These are phyloP conservation scores for Daedaleopsis sinensis DNA, from an alignment of 768 basidiomycete species.

Conservation along the genomic window DNA sequence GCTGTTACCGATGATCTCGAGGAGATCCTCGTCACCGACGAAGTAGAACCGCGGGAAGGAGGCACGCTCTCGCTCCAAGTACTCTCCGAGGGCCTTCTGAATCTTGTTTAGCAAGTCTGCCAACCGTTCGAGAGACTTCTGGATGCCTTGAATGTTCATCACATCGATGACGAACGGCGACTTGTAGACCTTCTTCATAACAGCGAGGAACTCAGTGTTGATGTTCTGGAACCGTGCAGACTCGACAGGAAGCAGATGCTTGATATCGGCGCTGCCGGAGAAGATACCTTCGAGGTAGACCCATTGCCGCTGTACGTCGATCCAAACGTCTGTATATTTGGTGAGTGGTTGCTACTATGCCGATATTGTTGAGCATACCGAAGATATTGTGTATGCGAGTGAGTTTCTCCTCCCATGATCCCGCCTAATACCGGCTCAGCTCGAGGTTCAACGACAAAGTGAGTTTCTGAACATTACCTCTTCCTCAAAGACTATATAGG, in stretches of 20 bases:
- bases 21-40: conserved; percentile 96
- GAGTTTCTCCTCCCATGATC: conserved; percentile 95
- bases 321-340: conserved; percentile 82
- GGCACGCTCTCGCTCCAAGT: conserved; percentile 94
- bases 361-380: conserved; percentile 60
- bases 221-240: conserved; percentile 98
- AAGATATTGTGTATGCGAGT: conserved; percentile 97
- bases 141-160: conserved; percentile 93
- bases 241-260: conserved; percentile 96
- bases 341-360: no score
- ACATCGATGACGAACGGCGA: conserved; percentile 97
- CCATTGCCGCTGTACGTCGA: conserved; percentile 99
- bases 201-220: conserved; percentile 95
- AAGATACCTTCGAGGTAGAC: conserved; percentile 99
- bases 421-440: conserved; percentile 49
- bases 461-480: conserved; percentile 51
- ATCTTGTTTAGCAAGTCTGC: conserved; percentile 97
- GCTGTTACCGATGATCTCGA: conserved; percentile 99
- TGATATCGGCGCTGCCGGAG: conserved; percentile 99
- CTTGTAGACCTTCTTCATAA: conserved; percentile 99
- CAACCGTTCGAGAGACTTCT: conserved; percentile 96
- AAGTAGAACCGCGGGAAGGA: conserved; percentile 99
- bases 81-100: conserved; percentile 98
- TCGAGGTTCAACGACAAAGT: conserved; percentile 1
- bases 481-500: conserved; percentile 77